A percentile compares a stretch with the other conserved stretches of the same genome.
These are phyloP conservation scores for Clitopilus hobsonii DNA, from an alignment of 768 basidiomycete species.

Conservation along the genomic window DNA sequence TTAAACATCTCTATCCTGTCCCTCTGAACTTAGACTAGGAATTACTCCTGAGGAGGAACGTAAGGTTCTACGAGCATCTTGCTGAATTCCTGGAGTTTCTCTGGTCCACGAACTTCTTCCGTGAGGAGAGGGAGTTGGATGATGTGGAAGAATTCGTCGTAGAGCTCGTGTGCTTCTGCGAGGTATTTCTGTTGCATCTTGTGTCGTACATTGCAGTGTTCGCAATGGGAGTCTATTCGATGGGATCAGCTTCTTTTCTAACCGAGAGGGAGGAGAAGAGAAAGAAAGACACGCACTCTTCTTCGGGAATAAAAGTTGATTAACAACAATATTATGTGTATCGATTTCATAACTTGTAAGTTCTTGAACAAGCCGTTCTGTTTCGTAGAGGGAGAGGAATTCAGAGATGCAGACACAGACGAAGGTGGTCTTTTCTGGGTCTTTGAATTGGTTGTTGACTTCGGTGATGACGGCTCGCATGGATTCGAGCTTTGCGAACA, in stretches of 20 bases:
- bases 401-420: constrained; percentile 99
- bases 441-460: constrained; percentile 99
- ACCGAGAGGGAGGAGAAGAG: neutral
- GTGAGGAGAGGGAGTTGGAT: constrained; percentile 89
- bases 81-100: constrained; percentile 90
- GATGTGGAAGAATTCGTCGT: constrained; percentile 98
- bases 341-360: constrained; percentile 93
- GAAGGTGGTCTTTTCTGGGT: constrained; percentile 98
- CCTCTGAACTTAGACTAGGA: neutral
- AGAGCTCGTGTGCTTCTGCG: constrained; percentile 92
- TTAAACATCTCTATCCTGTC: neutral
- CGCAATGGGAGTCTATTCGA: constrained; percentile 80
- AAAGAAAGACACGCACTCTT: constrained; percentile 47
- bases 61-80: constrained; percentile 87
- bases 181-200: constrained; percentile 99
- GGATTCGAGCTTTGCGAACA: constrained; percentile 96
- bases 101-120: constrained; percentile 94
- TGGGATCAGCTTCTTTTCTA: neutral
- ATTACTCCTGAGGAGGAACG: constrained; percentile 45
- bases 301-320: constrained; percentile 94
- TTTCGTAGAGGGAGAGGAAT: constrained; percentile 97
- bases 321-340: constrained; percentile 98
- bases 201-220: constrained; percentile 90
- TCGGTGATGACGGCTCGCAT: constrained; percentile 98
- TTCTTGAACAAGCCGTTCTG: constrained; percentile 96